Conservation (phyloP, 73 alveolate genomes). For the Breviolum minutum region DNA sequence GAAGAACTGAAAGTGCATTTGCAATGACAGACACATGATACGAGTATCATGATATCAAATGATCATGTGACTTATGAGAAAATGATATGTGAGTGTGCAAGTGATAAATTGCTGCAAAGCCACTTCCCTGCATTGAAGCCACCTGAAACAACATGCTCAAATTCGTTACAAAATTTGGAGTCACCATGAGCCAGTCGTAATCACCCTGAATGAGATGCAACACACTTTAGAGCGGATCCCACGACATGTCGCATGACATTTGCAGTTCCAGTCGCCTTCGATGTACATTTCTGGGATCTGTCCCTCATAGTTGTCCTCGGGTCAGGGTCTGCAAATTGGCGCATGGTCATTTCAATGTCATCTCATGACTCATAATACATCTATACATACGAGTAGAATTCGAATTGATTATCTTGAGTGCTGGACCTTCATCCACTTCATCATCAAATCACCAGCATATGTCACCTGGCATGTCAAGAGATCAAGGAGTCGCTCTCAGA, state of each 20-base stretch:
- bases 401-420: neutral
- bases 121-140: slow-evolving; percentile 92
- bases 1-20: no score
- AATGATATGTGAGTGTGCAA: no score
- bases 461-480: slow-evolving; percentile 69
- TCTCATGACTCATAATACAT: no score
- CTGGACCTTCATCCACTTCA: slow-evolving; percentile 71
- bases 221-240: neutral
- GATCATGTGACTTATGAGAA: no score
- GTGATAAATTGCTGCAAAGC: neutral
- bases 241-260: neutral
- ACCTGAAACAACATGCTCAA: slow-evolving; percentile 6
- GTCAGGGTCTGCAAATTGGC: neutral
- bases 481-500: neutral
- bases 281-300: slow-evolving; percentile 84
- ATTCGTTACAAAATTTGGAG: neutral
- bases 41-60: no score
- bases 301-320: slow-evolving; percentile 36
- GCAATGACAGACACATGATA: no score
- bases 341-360: neutral
- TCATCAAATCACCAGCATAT: slow-evolving; percentile 86
- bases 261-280: slow-evolving; percentile 29
- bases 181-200: neutral
- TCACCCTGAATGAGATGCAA: neutral
- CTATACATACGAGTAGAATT: neutral